These are phyloP conservation scores for Litchi chinensis DNA, from an alignment of 345 rosid genomes.

Conservation along the genomic window DNA sequence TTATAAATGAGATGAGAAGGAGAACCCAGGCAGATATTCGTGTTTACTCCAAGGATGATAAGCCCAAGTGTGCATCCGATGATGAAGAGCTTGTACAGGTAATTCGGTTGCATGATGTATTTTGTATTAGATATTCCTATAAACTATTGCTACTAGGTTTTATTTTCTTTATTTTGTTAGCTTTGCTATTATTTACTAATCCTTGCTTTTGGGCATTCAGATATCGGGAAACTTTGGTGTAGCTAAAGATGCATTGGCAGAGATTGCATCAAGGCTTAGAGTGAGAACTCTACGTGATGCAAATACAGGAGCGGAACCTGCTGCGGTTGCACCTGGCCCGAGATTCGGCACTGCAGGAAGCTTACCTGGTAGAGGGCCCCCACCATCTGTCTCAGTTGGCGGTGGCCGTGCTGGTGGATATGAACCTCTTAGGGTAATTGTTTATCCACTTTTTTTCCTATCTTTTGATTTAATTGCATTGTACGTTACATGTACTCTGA, in stretches of 20 bases:
- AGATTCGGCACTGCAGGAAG: slow-evolving; percentile 38
- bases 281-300: slow-evolving; percentile 53
- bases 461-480: not conserved
- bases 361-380: slow-evolving; percentile 34
- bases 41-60: slow-evolving; percentile 56
- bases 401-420: slow-evolving; percentile 41
- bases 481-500: not conserved
- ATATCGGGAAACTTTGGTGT: slow-evolving; percentile 53
- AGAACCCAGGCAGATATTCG: slow-evolving; percentile 62
- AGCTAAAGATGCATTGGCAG: slow-evolving; percentile 61
- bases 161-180: slow-evolving; percentile 6
- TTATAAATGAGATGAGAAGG: slow-evolving; percentile 69
- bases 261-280: slow-evolving; percentile 53
- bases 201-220: slow-evolving; percentile 36
- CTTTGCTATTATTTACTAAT: slow-evolving; percentile 11
- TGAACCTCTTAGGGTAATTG: slow-evolving; percentile 43
- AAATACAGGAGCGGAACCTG: slow-evolving; percentile 40
- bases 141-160: not conserved
- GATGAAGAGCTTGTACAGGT: slow-evolving; percentile 73
- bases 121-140: not conserved
- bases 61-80: slow-evolving; percentile 53
- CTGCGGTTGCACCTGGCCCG: slow-evolving; percentile 33
- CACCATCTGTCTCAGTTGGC: slow-evolving; percentile 30
- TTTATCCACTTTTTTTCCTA: not conserved
- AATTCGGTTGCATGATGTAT: slow-evolving; percentile 12